Evolutionary conservation across 202 grass and related monocot species (phyloP), one percentile per base, ranked within the genome.

Genomic region (Zizania palustris): DNA sequence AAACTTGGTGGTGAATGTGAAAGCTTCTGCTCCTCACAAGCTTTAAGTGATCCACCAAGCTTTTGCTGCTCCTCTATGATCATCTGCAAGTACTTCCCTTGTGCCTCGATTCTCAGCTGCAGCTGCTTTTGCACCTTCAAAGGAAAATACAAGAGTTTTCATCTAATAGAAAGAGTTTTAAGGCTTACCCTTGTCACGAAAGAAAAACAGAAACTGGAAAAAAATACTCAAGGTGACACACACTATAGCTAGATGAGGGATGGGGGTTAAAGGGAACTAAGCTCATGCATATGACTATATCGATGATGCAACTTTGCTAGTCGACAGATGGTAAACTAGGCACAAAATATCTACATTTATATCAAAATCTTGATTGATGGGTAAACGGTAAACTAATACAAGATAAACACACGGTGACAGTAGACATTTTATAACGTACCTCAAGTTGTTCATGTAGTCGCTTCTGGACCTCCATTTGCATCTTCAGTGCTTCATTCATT

Each of bases 391-490:
- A 69, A 73, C 46, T 80, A 71, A 60, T 11, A 73, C 16, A 59
- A 18, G 15, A 11, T 61, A 36, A 63, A 9, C 5, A 3, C 16
- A 40, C 34, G 51, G 78, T 7, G 39, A 82, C 51, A 60, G 20
- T 56, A 64, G 45, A 51, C 10, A 48, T 53, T 20, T 72, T 72
- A 59, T 46, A 13, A 63, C 51, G 81, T 69, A 97, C 94, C 94
- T 97, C 94, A 1, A 97, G 94, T 68, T 97, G 94, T 73, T 97
- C 94, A 75, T 92, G 88, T 34, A 97, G 86, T 53, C 94, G 84
- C 82, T 97, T 97, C 72, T 97, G 94, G 62, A 97, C 94, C 68
- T 97, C 94, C 89, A 97, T 97, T 89, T 97, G 94, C 94, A 97
- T 90, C 71, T 97, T 97, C 42, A 97, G 45, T 71, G 91, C 82